These are phyloP conservation scores for Herpotrichia juniperi DNA, from an alignment of 2,329 filamentous ascomycete species.

Conservation along the genomic window DNA sequence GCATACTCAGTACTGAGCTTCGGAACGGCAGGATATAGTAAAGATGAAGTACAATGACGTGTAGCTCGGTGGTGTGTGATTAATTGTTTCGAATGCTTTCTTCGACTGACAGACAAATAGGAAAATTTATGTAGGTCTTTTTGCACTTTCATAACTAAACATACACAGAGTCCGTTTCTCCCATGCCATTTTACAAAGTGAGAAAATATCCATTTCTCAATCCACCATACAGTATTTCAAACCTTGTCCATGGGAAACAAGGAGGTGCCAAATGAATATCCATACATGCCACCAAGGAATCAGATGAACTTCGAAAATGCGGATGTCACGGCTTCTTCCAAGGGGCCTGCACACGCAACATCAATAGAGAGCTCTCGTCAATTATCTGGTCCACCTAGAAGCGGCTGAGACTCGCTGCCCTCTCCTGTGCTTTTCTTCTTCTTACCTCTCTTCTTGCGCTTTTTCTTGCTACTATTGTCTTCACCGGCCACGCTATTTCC, in stretches of 20 bases:
- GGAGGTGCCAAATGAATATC: neutral
- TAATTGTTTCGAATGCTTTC: too few species aligned
- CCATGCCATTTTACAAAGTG: neutral
- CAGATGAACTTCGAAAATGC: neutral
- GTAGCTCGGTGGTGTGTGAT: too few species aligned
- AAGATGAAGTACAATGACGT: too few species aligned
- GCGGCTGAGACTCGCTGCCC: constrained; percentile 37
- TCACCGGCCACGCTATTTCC: constrained; percentile 20
- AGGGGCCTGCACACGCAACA: neutral
- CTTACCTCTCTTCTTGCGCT: constrained; percentile 46
- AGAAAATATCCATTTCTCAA: neutral
- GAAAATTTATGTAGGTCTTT: too few species aligned
- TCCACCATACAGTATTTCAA: neutral
- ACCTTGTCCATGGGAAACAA: neutral
- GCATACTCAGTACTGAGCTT: too few species aligned
- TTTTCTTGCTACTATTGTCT: constrained; percentile 37
- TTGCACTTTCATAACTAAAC: too few species aligned
- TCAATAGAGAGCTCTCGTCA: neutral
- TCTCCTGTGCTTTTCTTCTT: constrained; percentile 40
- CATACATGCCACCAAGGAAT: neutral
- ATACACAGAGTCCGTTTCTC: too few species aligned
- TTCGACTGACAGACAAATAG: too few species aligned
- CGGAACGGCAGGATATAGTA: too few species aligned
- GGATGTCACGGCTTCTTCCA: neutral
- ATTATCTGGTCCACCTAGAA: constrained; percentile 26